Evolutionary conservation across 2,329 filamentous ascomycete species (phyloP), one percentile per base, ranked within the genome.

Genomic region (Pseudonectria foliicola): DNA sequence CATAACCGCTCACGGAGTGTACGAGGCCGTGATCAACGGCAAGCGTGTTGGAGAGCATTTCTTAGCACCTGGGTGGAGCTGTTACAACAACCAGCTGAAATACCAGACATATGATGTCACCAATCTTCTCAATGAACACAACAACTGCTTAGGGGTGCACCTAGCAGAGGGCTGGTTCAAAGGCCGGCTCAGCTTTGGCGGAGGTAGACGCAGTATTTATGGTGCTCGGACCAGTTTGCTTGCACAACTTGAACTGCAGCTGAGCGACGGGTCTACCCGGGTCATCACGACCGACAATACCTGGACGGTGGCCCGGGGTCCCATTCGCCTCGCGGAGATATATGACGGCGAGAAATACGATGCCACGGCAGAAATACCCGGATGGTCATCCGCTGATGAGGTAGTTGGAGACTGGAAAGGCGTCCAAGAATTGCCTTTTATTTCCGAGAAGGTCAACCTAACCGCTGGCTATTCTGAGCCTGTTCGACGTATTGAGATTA

Each of bases 291-390:
- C 63, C 2, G 64, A 70, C 13, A 45, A 58, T 0, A 54, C 48
- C 0, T 71, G 68, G 68, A 49, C 48, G 7, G 56, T 53, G 7
- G 48, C 40, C 3, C 45, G 46, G 3, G 57, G 63, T 0, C 53
- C 64, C 1, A 53, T 66, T 1, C 34, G 59, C 1, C 44, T 43
- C 1, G 59, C 59, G 2, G 67, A 71, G 15, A 60, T 76, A 3
- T 75, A 75, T 37, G 60, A 75, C 40, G 73, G 73, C 12, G 72
- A 77, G 35, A 44, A 57, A 0, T 76, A 70, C 38, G 68, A 76
- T 43, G 54, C 60, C 1, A 49, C 50, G 1, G 51, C 53, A 3
- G 44, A 54, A 4, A 27, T 49, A 3, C 27, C 29, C 0, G 44
- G 38, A 2, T 52, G 49, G 49, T 51, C 47, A 0, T 38, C 14